Percentiles rank a stretch among this genome's conserved stretches.
These are phyloP conservation scores for Chrysosporium queenslandicum DNA, from an alignment of 2,329 filamentous ascomycete species.

Conservation along the genomic window DNA sequence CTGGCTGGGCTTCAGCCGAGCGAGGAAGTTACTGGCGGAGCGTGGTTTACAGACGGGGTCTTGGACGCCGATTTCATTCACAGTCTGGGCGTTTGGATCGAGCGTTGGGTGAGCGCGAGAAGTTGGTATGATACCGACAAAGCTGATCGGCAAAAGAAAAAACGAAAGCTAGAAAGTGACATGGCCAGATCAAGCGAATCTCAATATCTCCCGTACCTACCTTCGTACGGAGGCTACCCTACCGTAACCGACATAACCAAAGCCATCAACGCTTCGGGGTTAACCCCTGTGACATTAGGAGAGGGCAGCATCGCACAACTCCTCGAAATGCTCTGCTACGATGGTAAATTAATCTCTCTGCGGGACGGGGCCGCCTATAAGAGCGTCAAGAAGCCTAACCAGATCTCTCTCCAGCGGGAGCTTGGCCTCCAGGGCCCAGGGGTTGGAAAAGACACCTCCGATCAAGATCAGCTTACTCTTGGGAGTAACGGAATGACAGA, in stretches of 20 bases:
- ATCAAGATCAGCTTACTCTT: slow-evolving; percentile 32
- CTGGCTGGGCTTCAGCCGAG: slow-evolving; percentile 72
- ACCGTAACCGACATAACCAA: slow-evolving; percentile 68
- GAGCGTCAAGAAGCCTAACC: slow-evolving; percentile 33
- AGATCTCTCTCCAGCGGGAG: slow-evolving; percentile 26
- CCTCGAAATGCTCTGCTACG: slow-evolving; percentile 78
- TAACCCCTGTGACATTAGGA: slow-evolving; percentile 59
- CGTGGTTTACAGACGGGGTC: slow-evolving; percentile 87
- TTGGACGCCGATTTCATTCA: slow-evolving; percentile 83
- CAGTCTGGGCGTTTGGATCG: slow-evolving; percentile 61
- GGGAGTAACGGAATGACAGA: slow-evolving; percentile 72
- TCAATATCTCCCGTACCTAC: slow-evolving; percentile 43
- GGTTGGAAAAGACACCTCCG: slow-evolving; percentile 26
- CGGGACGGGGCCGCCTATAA: slow-evolving; percentile 44
- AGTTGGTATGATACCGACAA: slow-evolving; percentile 54
- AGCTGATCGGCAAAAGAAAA: slow-evolving; percentile 32
- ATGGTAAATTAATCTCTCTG: slow-evolving; percentile 64
- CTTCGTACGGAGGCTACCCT: slow-evolving; percentile 67
- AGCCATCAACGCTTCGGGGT: slow-evolving; percentile 57
- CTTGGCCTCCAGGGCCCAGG: slow-evolving; percentile 28
- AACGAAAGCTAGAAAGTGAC: slow-evolving; percentile 30
- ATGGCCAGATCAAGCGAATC: slow-evolving; percentile 22
- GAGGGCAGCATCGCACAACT: slow-evolving; percentile 75
- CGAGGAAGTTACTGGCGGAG: slow-evolving; percentile 83
- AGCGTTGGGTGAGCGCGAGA: slow-evolving; percentile 59